These are phyloP conservation scores for Ogataea methylovora DNA, from an alignment of 805 yeast genomes.

Conservation along the genomic window DNA sequence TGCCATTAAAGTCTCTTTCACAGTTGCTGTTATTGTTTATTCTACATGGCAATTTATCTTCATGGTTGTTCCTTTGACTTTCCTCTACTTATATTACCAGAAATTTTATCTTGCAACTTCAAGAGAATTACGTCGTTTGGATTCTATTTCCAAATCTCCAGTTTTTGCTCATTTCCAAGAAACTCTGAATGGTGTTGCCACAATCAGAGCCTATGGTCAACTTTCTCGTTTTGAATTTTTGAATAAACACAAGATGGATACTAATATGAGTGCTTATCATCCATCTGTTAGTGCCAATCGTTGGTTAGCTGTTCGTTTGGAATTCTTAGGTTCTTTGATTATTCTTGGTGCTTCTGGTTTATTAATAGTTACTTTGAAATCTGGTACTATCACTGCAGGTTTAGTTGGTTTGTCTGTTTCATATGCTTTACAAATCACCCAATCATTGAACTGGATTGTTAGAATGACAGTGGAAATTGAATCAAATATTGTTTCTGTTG, in stretches of 20 bases:
- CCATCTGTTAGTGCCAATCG: slow-evolving; percentile 91
- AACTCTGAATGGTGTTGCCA: slow-evolving; percentile 65
- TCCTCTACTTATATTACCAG: slow-evolving; percentile 65
- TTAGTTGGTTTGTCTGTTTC: slow-evolving; percentile 89
- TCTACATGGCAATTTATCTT: slow-evolving; percentile 85
- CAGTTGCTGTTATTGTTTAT: slow-evolving; percentile 70
- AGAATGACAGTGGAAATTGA: slow-evolving; percentile 99
- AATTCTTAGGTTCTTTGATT: slow-evolving; percentile 82
- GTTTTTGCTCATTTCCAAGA: slow-evolving; percentile 82
- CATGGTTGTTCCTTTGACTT: slow-evolving; percentile 60
- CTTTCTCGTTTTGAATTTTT: slow-evolving; percentile 53
- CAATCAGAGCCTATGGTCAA: slow-evolving; percentile 70
- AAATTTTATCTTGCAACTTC: slow-evolving; percentile 71
- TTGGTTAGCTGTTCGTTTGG: slow-evolving; percentile 95
- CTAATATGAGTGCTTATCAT: slow-evolving; percentile 85
- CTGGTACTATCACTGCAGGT: slow-evolving; percentile 78
- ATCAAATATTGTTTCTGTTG: slow-evolving; percentile 85
- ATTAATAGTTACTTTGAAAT: slow-evolving; percentile 59
- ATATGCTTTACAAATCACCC: slow-evolving; percentile 89
- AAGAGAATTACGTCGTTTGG: slow-evolving; percentile 76
- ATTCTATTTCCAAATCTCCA: slow-evolving; percentile 73
- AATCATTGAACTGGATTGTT: slow-evolving; percentile 93
- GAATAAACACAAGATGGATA: slow-evolving; percentile 68
- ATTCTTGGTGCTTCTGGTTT: slow-evolving; percentile 82
- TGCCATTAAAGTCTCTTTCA: slow-evolving; percentile 57